Percentiles rank a stretch among this genome's conserved stretches.
Evolutionary conservation across 176 grass and related monocot species (phyloP).

Genomic region (Avena eriantha): DNA sequence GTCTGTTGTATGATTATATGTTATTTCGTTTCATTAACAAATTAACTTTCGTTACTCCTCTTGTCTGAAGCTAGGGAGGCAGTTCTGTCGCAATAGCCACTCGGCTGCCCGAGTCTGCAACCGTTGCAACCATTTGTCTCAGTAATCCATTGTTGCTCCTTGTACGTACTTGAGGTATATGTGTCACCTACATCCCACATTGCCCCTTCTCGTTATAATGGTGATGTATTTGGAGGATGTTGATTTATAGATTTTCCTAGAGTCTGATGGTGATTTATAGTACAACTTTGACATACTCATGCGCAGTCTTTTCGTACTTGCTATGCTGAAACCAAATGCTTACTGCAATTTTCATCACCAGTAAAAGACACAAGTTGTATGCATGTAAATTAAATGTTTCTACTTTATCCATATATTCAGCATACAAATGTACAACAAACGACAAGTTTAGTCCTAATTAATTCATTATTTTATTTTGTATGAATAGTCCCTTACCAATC

Average conservation of each 20-base stretch:
- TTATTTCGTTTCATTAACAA: background rate
- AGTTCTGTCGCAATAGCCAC: background rate
- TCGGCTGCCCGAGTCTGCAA: conserved; percentile 13
- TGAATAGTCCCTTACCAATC: background rate
- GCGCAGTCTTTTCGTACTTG: background rate
- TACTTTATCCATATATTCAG: background rate
- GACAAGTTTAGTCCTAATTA: background rate
- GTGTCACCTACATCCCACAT: background rate
- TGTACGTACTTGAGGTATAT: conserved; percentile 36
- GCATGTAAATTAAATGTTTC: background rate
- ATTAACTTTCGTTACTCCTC: background rate
- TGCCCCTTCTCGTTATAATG: background rate
- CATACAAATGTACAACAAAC: background rate
- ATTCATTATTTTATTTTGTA: background rate
- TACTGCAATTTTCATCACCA: background rate
- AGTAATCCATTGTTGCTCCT: background rate
- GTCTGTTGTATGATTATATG: background rate
- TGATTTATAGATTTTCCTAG: background rate
- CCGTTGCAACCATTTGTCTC: conserved; percentile 21
- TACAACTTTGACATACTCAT: background rate
- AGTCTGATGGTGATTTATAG: background rate
- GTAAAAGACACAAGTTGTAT: background rate
- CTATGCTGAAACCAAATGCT: background rate
- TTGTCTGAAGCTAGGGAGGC: background rate
- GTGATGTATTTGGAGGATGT: background rate